Conservation (phyloP, 352 stramenopile species). For the Phytophthora sojae region DNA sequence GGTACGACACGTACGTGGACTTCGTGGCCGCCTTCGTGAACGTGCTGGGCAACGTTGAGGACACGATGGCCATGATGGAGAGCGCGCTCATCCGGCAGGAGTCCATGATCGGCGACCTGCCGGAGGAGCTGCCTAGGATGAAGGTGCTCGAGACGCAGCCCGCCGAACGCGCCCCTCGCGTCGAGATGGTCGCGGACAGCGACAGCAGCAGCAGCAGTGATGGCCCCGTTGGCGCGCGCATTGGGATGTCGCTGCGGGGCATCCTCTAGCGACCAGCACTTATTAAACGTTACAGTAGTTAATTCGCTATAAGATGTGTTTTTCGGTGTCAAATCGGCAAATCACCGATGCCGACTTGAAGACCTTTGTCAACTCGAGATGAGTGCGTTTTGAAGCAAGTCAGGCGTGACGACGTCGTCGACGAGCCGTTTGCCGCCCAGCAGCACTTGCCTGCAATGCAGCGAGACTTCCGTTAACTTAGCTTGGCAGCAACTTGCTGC, state of each 20-base stretch:
- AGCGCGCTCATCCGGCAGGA: slow-evolving; percentile 63
- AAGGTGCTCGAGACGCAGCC: slow-evolving; percentile 20
- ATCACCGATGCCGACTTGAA: slow-evolving; percentile 17
- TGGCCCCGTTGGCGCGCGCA: slow-evolving; percentile 14
- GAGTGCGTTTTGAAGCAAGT: slow-evolving; percentile 4
- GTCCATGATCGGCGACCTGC: slow-evolving; percentile 61
- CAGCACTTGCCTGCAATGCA: background rate
- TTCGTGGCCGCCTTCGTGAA: slow-evolving; percentile 57
- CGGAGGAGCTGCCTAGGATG: slow-evolving; percentile 33
- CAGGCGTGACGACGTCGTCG: background rate
- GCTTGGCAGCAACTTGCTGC: too few relatives aligned
- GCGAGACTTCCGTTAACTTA: too few relatives aligned
- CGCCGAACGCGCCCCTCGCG: background rate
- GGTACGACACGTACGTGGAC: slow-evolving; percentile 69
- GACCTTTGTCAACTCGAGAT: slow-evolving; percentile 10
- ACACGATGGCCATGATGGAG: slow-evolving; percentile 56
- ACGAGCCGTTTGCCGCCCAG: background rate
- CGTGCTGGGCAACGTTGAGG: slow-evolving; percentile 55
- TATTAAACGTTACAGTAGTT: background rate
- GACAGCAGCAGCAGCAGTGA: slow-evolving; percentile 22
- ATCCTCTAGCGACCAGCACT: slow-evolving; percentile 21
- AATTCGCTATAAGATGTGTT: slow-evolving; percentile 1
- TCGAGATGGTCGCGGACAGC: slow-evolving; percentile 28
- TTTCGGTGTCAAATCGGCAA: slow-evolving; percentile 4
- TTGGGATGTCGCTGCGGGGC: slow-evolving; percentile 30